Evolutionary conservation across 768 basidiomycete species (phyloP), one percentile per base, ranked within the genome.

Genomic region (Suillus tomentosus): DNA sequence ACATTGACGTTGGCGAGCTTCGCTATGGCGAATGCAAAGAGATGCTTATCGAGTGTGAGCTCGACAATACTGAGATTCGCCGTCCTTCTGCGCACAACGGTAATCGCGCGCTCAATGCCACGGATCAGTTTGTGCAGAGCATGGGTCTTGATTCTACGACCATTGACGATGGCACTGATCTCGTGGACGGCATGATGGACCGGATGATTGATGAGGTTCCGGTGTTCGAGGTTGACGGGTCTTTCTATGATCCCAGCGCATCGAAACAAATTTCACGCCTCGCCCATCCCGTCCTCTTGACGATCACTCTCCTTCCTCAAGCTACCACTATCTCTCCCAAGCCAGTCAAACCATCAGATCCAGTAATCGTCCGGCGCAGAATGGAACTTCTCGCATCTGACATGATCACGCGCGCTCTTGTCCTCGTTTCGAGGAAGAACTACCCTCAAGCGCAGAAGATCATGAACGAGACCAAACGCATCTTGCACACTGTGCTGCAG

Each of bases 141-240:
- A 85, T 95, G 85, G 93, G 92, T 19, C 80, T 95, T 63, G 92
- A 93, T 65, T 79, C 89, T 56, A 76, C 92, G 15, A 75, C 85
- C 13, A 90, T 93, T 54, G 90, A 88, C 3, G 93, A 94, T 66
- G 68, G 71, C 0, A 77, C 84, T 14, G 89, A 92, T 74, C 88
- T 95, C 68, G 84, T 87, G 59, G 92, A 94, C 64, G 94, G 94
- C 40, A 93, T 95, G 91, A 94, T 95, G 91, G 94, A 95, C 67
- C 83, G 90, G 54, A 92, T 98, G 92, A 95, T 97, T 54, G 97
- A 99, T 72, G 97, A 99, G 71, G 92, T 97, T 11, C 97, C 96
- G 1, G 92, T 98, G 11, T 87, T 96, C 58, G 96, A 99, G 75
- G 93, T 98, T 15, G 96, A 98, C 67, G 95, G 95, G 9, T 89